Evolutionary conservation across 768 basidiomycete species (phyloP).

Genomic region (Rhodotorula kratochvilovae): DNA sequence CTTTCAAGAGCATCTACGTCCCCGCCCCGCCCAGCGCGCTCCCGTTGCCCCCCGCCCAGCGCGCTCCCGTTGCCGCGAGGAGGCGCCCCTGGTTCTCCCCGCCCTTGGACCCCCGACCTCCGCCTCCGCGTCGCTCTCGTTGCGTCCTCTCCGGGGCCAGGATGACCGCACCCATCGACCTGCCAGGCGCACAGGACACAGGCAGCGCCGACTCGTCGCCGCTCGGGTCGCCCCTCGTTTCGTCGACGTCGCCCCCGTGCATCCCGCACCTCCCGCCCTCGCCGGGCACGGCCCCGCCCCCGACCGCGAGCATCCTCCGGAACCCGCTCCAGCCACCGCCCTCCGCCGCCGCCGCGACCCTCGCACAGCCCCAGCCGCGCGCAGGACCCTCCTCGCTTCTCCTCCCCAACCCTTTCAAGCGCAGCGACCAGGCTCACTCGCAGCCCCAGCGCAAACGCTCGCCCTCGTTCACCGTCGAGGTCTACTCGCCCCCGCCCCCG

Average conservation of each 20-base stretch:
- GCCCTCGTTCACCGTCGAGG: constrained; percentile 17
- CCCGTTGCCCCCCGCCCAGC: too few relatives aligned
- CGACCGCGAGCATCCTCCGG: constrained; percentile 24
- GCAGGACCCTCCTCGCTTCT: background rate
- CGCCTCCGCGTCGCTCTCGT: too few relatives aligned
- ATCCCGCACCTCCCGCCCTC: constrained; percentile 1
- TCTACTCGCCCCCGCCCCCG: constrained; percentile 16
- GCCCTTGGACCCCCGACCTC: background rate
- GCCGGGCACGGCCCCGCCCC: constrained; percentile 1
- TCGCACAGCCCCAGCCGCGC: background rate
- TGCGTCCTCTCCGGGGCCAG: too few relatives aligned
- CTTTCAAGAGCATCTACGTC: too few relatives aligned
- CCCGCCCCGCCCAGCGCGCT: too few relatives aligned
- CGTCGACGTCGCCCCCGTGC: constrained; percentile 6
- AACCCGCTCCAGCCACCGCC: constrained; percentile 20
- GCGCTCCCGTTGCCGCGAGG: too few relatives aligned
- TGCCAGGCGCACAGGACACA: too few relatives aligned
- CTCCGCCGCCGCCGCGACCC: too few relatives aligned
- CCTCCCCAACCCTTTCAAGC: background rate
- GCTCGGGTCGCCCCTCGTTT: background rate
- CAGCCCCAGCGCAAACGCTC: background rate
- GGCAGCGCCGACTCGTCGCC: background rate
- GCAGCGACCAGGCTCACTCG: background rate
- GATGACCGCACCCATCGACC: too few relatives aligned
- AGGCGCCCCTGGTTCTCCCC: too few relatives aligned